Evolutionary conservation across 2,329 filamentous ascomycete species (phyloP), one percentile per base, ranked within the genome.

Genomic region (Rosellinia necatrix): DNA sequence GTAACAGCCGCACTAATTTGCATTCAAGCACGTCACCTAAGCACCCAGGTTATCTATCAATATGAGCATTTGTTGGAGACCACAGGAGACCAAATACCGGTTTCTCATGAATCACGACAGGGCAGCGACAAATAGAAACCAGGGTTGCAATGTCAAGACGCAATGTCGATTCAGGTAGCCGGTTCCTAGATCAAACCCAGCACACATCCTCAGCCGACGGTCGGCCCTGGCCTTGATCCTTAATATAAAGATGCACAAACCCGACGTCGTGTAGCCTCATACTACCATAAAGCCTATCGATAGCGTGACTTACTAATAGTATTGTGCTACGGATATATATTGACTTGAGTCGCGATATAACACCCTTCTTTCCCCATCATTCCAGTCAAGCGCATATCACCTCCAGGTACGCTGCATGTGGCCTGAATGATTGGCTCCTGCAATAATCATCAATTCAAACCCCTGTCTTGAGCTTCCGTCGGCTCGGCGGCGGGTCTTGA

Each of bases 391-490:
- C 48, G 58, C 49, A 56, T 54, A 17, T 32, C 34, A 51, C 46
- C 51, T 49, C 49, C 47, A 37, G 56, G 17, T 30, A 44, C 40
- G 53, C 27, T 55, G 43, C 52, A 69, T 68, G 66, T 69, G 67
- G 60, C 25, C 59, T 13, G 51, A 63, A 65, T 62, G 65, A 69
- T 69, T 69, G 67, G 67, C 44, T 63, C 47, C 50, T 56, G 56
- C 41, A 47, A 50, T 48, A 41, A 32, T 24, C 38, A 46, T 40
- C 19, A 17, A 9, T 29, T 17, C 29, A 46, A 48, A 22, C 35
- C 46, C 50, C 38, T 29, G 41, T 41, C 25, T 37, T 41, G 38
- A 49, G 34, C 30, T 55, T 49, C n/a, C n/a, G 22, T 47, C 21
- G 25, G 43, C 43, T 44, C 27, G 38, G 37, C 40, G 38, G 55